Conservation (phyloP, 192 early-diverging fungal genomes). For the Podila horticola region DNA sequence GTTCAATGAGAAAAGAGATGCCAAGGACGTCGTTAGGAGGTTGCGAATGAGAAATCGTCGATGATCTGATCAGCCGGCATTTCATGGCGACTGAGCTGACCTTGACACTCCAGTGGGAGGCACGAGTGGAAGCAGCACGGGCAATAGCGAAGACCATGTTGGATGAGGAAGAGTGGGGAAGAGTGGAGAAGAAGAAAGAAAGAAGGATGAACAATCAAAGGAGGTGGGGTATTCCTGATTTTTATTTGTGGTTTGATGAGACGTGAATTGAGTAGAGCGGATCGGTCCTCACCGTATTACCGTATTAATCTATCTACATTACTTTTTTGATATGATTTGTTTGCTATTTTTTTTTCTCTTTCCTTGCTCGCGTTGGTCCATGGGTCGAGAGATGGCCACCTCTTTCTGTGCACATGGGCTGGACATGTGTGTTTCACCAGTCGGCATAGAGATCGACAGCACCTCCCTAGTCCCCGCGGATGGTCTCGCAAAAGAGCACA, state of each 20-base stretch:
- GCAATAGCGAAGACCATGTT: conserved; percentile 48
- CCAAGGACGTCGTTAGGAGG: neutral
- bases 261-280: too few relatives aligned
- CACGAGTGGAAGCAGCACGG: conserved; percentile 33
- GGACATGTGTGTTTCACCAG: too few relatives aligned
- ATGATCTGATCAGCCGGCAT: neutral
- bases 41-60: neutral
- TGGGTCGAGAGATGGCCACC: neutral
- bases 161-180: neutral
- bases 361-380: neutral
- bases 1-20: neutral
- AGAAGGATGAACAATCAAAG: neutral
- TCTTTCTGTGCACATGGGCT: neutral
- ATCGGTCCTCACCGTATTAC: too few relatives aligned
- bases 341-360: neutral
- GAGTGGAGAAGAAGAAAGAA: neutral
- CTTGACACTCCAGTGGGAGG: conserved; percentile 51
- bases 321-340: too few relatives aligned
- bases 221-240: too few relatives aligned
- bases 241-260: too few relatives aligned
- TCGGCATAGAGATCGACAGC: too few relatives aligned
- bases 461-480: too few relatives aligned
- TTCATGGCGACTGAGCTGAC: neutral
- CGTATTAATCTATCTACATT: too few relatives aligned
- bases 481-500: too few relatives aligned